Evolutionary conservation across 352 stramenopile species (phyloP), one percentile per base, ranked within the genome.

Genomic region (Pythium periplocum): DNA sequence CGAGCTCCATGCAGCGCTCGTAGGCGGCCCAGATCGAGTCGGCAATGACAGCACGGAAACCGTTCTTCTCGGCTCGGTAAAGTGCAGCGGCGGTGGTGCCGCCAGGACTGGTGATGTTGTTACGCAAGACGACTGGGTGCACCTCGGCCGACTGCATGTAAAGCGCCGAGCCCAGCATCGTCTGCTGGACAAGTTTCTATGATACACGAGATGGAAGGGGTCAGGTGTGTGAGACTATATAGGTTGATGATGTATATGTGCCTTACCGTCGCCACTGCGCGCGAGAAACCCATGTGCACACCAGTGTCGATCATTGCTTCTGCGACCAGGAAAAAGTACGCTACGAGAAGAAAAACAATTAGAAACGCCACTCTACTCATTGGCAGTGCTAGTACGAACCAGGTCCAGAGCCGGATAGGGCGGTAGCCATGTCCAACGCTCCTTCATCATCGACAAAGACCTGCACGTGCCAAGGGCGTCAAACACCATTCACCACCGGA

Each of bases 1-100:
- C 95, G 51, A 98, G 88, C 71, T 98, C 95, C 33, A 98, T 80
- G 47, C 78, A 94, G 48, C 92, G 73, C 67, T 96, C 79, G 69
- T 98, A 98, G 30, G 91, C 96, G 26, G 93, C 93, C 95, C 95
- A 98, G 51, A 98, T 97, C 30, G 94, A 96, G 71, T 98, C 84
- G 40, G 83, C 73, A 59, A 97, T 97, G 33, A 97, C 88, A 0
- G 90, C 93, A 41, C 93, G 83, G 68, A 98, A 98, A 45, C 87
- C 90, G 43, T 96, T 97, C 66, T 96, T 97, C 70, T 98, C 95
- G n/a, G 97, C 79, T 35, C 95, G 87, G 59, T 98, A 98, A 40
- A 98, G 83, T 7, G 93, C 94, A 3, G 82, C 86, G 4, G 95
- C 94, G 2, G 95, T 98, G 37, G 95, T 98, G 44, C 95, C 95